Conservation (phyloP, 1,139 yeast genomes). For the Yamadazyma diddensiae region DNA sequence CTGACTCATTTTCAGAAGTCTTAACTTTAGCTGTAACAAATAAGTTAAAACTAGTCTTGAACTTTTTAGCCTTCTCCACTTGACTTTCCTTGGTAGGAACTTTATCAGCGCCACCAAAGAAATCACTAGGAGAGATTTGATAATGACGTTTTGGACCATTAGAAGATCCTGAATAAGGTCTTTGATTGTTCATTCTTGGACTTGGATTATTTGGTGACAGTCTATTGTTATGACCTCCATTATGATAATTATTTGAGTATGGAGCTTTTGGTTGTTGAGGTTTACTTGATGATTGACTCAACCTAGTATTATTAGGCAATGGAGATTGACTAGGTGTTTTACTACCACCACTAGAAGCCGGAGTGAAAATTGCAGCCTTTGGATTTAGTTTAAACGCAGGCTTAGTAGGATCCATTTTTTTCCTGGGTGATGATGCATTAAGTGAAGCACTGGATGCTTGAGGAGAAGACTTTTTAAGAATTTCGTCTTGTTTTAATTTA, state of each 20-base stretch:
- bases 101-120: constrained; percentile 46
- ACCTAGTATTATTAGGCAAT: constrained; percentile 2
- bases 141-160: constrained; percentile 33
- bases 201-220: constrained; percentile 30
- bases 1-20: constrained; percentile 30
- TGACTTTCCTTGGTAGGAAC: constrained; percentile 48
- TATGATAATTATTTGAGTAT: constrained; percentile 4
- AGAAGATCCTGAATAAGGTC: constrained; percentile 29
- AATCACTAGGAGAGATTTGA: constrained; percentile 43
- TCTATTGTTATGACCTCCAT: constrained; percentile 8
- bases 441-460: constrained; percentile 12
- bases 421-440: constrained; percentile 17
- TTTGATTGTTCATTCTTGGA: constrained; percentile 30
- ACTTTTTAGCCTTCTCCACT: constrained; percentile 31
- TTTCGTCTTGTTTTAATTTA: constrained; percentile 61
- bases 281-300: constrained; percentile 20
- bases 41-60: constrained; percentile 55
- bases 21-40: constrained; percentile 42
- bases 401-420: constrained; percentile 54
- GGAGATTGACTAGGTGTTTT: neutral
- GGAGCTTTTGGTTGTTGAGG: constrained; percentile 28
- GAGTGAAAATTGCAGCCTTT: constrained; percentile 69
- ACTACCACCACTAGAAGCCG: constrained; percentile 26
- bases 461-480: constrained; percentile 31
- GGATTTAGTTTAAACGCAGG: constrained; percentile 70